Conservation (phyloP, 2,329 filamentous ascomycete species). For the Scytalidium lignicola region DNA sequence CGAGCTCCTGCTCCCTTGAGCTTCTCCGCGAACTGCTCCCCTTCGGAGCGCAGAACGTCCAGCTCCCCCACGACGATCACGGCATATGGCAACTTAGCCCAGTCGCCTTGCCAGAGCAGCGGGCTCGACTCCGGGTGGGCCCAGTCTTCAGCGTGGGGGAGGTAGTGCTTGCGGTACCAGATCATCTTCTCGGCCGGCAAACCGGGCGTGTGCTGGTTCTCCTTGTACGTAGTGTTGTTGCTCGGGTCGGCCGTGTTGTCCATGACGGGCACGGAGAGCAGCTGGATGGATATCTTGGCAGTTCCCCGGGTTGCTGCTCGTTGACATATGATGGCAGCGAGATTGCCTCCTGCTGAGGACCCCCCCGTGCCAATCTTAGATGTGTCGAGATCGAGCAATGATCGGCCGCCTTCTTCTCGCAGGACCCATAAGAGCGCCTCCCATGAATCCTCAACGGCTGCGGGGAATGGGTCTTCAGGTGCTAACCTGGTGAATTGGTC, state of each 20-base stretch:
- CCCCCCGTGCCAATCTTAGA: constrained; percentile 42
- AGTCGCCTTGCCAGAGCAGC: constrained; percentile 45
- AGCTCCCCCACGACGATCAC: constrained; percentile 49
- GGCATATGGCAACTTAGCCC: constrained; percentile 44
- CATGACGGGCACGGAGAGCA: constrained; percentile 52
- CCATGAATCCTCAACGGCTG: constrained; percentile 51
- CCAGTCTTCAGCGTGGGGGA: constrained; percentile 42
- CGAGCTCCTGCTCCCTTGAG: constrained; percentile 39
- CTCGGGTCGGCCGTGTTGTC: constrained; percentile 48
- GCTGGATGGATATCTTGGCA: constrained; percentile 39
- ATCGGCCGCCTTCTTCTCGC: constrained; percentile 1
- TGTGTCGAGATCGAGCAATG: constrained; percentile 34
- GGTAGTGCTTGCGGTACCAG: constrained; percentile 55
- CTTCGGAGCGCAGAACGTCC: constrained; percentile 52
- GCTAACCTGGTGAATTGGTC: constrained; percentile 36
- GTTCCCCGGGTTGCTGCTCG: constrained; percentile 29
- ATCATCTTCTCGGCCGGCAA: constrained; percentile 53
- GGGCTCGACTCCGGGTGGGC: constrained; percentile 48
- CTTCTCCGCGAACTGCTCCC: constrained; percentile 44
- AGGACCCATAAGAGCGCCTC: constrained; percentile 42
- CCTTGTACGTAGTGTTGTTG: constrained; percentile 42
- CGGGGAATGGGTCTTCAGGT: constrained; percentile 48
- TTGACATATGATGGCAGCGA: constrained; percentile 48
- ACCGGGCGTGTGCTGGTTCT: constrained; percentile 46
- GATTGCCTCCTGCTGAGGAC: constrained; percentile 47